Evolutionary conservation across 345 rosid genomes (phyloP).

Genomic region (Lagerstroemia speciosa): DNA sequence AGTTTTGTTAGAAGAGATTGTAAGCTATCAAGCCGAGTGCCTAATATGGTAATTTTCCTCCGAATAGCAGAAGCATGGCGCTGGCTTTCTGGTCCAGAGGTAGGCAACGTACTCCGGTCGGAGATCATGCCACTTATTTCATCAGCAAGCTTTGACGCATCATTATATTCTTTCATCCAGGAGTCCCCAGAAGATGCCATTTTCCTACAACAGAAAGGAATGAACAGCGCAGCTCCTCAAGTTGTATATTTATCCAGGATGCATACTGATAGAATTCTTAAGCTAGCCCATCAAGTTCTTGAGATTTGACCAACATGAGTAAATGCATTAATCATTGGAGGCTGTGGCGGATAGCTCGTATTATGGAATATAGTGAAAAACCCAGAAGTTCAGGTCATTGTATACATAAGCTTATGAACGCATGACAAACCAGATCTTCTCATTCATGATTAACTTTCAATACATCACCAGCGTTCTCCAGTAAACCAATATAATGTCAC

Average conservation of each 20-base stretch:
- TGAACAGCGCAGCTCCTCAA: not conserved
- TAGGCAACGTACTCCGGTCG: constrained; percentile 41
- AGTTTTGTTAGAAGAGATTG: constrained; percentile 60
- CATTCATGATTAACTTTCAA: not conserved
- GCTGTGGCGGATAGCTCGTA: too few relatives aligned
- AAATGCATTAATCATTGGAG: too few relatives aligned
- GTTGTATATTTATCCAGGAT: too few relatives aligned
- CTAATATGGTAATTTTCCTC: constrained; percentile 81
- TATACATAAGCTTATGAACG: not conserved
- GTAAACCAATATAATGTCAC: not conserved
- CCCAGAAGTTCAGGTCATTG: too few relatives aligned
- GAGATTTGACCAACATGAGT: too few relatives aligned
- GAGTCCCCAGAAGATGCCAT: constrained; percentile 76
- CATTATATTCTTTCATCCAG: constrained; percentile 80
- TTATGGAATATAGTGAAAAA: too few relatives aligned
- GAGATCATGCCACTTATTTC: constrained; percentile 80
- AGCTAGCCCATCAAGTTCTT: too few relatives aligned
- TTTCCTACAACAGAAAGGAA: constrained; percentile 10
- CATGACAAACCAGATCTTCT: not conserved
- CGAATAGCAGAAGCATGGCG: constrained; percentile 78
- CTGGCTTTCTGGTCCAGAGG: constrained; percentile 74
- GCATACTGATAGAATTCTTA: too few relatives aligned
- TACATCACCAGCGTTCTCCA: not conserved
- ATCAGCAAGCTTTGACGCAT: constrained; percentile 62
- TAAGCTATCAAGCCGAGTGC: constrained; percentile 70